These are phyloP conservation scores for Middelhovenomyces tepae DNA, from an alignment of 805 yeast species.

Conservation along the genomic window DNA sequence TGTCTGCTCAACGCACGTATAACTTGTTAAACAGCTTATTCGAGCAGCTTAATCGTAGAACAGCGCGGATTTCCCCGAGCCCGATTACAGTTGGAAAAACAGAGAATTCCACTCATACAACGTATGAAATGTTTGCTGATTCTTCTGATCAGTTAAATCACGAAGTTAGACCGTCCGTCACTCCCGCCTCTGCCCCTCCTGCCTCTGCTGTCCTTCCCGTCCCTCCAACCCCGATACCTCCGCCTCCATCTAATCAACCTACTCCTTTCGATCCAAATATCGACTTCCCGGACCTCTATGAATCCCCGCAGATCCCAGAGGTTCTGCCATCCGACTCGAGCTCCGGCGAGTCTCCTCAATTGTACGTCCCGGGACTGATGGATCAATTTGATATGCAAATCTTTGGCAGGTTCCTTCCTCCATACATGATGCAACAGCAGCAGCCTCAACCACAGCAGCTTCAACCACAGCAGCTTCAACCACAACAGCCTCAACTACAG, in stretches of 20 bases:
- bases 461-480: slow-evolving; percentile 5
- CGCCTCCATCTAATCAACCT: too few relatives aligned
- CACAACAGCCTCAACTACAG: slow-evolving; percentile 1
- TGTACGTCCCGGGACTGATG: slow-evolving; percentile 72
- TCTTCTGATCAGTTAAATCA: neutral
- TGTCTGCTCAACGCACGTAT: slow-evolving; percentile 74
- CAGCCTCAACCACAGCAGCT: neutral
- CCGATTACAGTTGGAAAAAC: too few relatives aligned
- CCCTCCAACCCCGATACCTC: too few relatives aligned
- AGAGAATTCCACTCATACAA: slow-evolving; percentile 1
- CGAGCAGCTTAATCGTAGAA: slow-evolving; percentile 22
- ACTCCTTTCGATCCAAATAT: too few relatives aligned
- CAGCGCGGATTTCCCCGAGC: too few relatives aligned
- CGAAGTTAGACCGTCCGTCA: neutral
- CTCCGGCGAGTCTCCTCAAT: slow-evolving; percentile 10
- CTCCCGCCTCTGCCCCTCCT: neutral
- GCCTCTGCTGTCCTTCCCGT: too few relatives aligned
- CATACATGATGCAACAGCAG: slow-evolving; percentile 51
- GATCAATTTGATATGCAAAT: slow-evolving; percentile 78
- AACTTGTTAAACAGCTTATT: slow-evolving; percentile 63
- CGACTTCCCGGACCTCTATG: too few relatives aligned
- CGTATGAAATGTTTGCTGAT: neutral
- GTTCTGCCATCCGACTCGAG: too few relatives aligned
- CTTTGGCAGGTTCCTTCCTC: slow-evolving; percentile 77
- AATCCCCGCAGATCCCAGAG: neutral